phyloP scores from a whole-genome alignment of 2,329 filamentous ascomycete species.

The Diplocarpon mali region DNA sequence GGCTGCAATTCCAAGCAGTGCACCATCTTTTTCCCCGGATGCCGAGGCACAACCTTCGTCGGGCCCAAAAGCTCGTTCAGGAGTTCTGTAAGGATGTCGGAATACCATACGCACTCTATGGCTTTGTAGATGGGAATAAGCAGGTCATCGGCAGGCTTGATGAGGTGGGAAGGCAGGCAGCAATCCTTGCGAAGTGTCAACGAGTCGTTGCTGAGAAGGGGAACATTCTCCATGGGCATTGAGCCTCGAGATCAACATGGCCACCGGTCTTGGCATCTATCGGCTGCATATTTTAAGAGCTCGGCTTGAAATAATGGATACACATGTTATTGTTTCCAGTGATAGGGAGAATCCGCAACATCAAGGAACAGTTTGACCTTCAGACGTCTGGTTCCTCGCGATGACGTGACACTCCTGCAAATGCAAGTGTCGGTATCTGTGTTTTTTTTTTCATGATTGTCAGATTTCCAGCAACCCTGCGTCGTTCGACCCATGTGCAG shows the following conservation, averaged over 20 bases:
- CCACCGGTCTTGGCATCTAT: neutral
- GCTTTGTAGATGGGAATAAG: conserved; percentile 74
- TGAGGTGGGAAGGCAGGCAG: conserved; percentile 70
- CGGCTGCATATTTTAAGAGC: neutral
- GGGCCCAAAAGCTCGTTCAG: conserved; percentile 62
- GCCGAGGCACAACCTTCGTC: conserved; percentile 72
- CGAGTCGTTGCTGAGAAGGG: conserved; percentile 30
- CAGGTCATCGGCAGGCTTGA: conserved; percentile 65
- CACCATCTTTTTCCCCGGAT: conserved; percentile 79
- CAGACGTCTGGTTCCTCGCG: too few species aligned
- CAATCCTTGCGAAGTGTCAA: conserved; percentile 66
- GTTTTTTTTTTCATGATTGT: too few species aligned
- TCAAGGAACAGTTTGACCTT: too few species aligned
- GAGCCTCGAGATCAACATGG: neutral
- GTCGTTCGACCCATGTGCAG: too few species aligned
- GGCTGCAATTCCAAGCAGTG: conserved; percentile 80
- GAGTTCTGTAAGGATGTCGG: conserved; percentile 74
- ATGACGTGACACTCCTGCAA: too few species aligned
- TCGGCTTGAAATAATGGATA: neutral
- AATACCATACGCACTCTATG: conserved; percentile 77
- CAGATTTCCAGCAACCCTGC: too few species aligned
- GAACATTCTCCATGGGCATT: conserved; percentile 24
- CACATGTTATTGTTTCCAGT: neutral
- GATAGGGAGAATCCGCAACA: neutral
- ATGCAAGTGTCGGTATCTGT: too few species aligned